Evolutionary conservation across 495 filamentous ascomycete species (phyloP).

Genomic region (Neurospora sp.): DNA sequence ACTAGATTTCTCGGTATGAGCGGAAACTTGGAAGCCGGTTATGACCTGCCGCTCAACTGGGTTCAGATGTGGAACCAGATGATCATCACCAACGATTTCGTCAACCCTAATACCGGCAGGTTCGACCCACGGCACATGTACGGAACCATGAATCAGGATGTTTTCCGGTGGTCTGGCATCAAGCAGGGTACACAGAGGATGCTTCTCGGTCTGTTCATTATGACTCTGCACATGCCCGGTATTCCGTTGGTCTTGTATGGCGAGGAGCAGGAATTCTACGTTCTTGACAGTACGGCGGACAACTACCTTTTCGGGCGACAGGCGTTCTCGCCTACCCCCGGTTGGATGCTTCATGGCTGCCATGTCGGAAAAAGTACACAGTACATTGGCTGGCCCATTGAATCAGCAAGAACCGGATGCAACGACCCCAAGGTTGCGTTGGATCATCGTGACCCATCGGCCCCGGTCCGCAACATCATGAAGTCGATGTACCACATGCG

Average conservation of each 20-base stretch:
- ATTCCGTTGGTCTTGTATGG: constrained; percentile 58
- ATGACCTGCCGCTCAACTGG: constrained; percentile 51
- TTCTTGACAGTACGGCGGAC: constrained; percentile 53
- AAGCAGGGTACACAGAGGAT: constrained; percentile 49
- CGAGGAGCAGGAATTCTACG: constrained; percentile 61
- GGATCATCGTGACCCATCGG: constrained; percentile 44
- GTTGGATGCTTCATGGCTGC: constrained; percentile 62
- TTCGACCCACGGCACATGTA: constrained; percentile 66
- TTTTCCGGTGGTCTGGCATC: constrained; percentile 62
- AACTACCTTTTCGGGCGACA: constrained; percentile 65
- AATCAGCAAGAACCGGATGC: constrained; percentile 46
- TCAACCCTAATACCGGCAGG: constrained; percentile 55
- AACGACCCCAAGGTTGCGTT: constrained; percentile 61
- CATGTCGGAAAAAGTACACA: constrained; percentile 43
- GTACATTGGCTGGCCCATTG: constrained; percentile 49
- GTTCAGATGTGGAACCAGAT: constrained; percentile 52
- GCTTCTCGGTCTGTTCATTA: constrained; percentile 53
- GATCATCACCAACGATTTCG: constrained; percentile 51
- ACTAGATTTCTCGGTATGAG: constrained; percentile 58
- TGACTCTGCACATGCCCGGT: constrained; percentile 54
- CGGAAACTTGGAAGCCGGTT: constrained; percentile 50
- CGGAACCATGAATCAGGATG: constrained; percentile 61
- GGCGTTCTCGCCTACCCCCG: constrained; percentile 52
- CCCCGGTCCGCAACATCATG: constrained; percentile 41
- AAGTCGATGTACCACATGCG: constrained; percentile 58